Conservation (phyloP, 495 filamentous ascomycete species). For the Letharia lupina region DNA sequence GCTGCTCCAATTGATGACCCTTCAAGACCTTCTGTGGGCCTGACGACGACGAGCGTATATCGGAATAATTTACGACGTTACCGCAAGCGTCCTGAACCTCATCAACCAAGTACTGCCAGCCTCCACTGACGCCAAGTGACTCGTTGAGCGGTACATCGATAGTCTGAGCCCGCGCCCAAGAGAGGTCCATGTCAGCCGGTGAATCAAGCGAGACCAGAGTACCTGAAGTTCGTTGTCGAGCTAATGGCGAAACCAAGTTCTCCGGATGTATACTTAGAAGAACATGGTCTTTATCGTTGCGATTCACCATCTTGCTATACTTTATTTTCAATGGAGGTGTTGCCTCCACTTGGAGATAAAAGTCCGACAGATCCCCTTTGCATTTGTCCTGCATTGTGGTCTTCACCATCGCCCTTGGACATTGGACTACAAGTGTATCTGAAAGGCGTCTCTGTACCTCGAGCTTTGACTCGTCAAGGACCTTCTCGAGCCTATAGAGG, state of each 20-base stretch:
- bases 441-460: conserved; percentile 71
- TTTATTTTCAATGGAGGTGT: conserved; percentile 87
- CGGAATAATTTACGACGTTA: conserved; percentile 76
- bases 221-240: conserved; percentile 45
- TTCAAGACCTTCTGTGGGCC: conserved; percentile 49
- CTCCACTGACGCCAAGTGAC: conserved; percentile 63
- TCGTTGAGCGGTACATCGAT: conserved; percentile 80
- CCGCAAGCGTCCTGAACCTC: conserved; percentile 85
- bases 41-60: conserved; percentile 48
- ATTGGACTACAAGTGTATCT: conserved; percentile 71
- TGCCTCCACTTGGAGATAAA: conserved; percentile 73
- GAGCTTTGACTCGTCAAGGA: conserved; percentile 85
- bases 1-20: conserved; percentile 57
- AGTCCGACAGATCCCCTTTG: conserved; percentile 74
- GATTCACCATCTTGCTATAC: conserved; percentile 77
- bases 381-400: conserved; percentile 59
- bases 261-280: conserved; percentile 90
- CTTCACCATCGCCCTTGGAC: conserved; percentile 67
- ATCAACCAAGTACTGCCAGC: conserved; percentile 84
- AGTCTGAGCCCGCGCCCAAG: conserved; percentile 69
- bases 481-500: conserved; percentile 71
- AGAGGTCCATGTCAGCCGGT: conserved; percentile 52
- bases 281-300: conserved; percentile 62
- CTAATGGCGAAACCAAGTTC: conserved; percentile 66
- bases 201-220: conserved; percentile 45